Base-by-base conservation (phyloP, 2,329 filamentous ascomycete species). In the Exophiala sp. region DNA sequence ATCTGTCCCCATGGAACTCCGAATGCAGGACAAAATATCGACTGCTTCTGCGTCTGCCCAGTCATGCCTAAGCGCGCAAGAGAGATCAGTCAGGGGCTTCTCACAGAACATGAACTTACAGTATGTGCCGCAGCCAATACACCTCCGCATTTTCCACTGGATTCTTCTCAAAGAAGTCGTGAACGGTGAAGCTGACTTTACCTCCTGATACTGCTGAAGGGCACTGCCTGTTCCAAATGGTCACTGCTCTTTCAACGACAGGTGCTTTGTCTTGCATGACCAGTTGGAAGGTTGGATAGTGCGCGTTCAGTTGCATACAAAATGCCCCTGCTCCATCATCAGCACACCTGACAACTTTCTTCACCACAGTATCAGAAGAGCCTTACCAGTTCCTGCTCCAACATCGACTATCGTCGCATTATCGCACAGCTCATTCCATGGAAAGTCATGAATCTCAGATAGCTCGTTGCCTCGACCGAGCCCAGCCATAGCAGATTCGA, bases 101-200 rank as follows among this genome's bases (percentile, higher is more conserved):
- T 9, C 16, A 14, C 10, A 3, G n/a, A 24, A 11, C 12, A 16
- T 14, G 14, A 40, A 38, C 49, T 35, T 47, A 52, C 49, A 53
- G 7, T 21, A 53, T 47, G n/a, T 53, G 43, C 34, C 50, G 44
- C 12, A 53, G 24, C 50, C 50, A 53, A n/a, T 53, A 48, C 9
- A 53, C 38, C 3, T 53, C 43, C 18, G 50, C 50, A n/a, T 43
- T 35, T 2, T 12, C 16, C 5, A 48, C 44, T 3, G 50, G 50
- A n/a, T 48, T 53, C 21, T 35, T 46, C 34, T 38, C 1, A 16
- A 53, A 53, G 21, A 48, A 53, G 32, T 53, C 50, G 20, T 53
- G 50, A 32, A 20, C 12, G 7, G 18, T 20, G 11, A 53, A 18
- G 5, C 20, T 39, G 11, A 47, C 50, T 53, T 16, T 48, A 6